Percentiles rank a stretch among this genome's conserved stretches.
These are phyloP conservation scores for Globisporangium irregulare DNA, from an alignment of 352 stramenopile species.

Conservation along the genomic window DNA sequence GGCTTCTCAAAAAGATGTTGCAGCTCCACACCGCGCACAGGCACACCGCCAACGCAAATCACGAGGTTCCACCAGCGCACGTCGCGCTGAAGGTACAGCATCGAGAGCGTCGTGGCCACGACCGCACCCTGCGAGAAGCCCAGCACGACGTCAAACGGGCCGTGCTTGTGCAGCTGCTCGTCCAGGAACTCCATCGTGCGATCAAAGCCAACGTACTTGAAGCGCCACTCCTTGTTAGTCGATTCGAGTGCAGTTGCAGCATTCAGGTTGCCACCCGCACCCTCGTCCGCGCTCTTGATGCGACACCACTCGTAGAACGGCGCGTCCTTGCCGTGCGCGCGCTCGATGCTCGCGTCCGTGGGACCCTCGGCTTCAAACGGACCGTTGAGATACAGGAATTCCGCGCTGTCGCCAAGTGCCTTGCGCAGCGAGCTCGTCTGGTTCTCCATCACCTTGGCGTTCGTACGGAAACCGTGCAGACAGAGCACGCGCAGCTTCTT, in stretches of 20 bases:
- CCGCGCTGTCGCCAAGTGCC: conserved; percentile 50
- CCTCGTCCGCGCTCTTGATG: conserved; percentile 22
- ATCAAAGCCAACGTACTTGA: conserved; percentile 30
- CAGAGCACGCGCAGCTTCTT: conserved; percentile 63
- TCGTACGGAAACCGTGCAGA: conserved; percentile 73
- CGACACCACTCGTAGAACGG: conserved; percentile 79
- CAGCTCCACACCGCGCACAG: conserved; percentile 32
- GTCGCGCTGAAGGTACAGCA: conserved; percentile 45
- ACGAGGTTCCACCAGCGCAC: conserved; percentile 53
- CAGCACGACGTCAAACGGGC: conserved; percentile 71
- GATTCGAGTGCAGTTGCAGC: not conserved
- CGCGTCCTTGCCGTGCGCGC: conserved; percentile 48
- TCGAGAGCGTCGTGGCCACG: conserved; percentile 59
- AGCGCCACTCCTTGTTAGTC: conserved; percentile 16
- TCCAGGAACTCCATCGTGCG: conserved; percentile 54
- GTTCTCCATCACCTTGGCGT: conserved; percentile 66
- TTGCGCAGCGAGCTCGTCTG: conserved; percentile 57
- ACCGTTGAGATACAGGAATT: conserved; percentile 73
- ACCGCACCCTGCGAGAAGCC: conserved; percentile 79
- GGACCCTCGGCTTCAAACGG: conserved; percentile 50
- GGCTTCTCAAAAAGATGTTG: conserved; percentile 41
- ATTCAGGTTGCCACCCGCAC: conserved; percentile 12
- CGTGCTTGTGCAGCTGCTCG: conserved; percentile 49
- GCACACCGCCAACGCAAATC: conserved; percentile 45
- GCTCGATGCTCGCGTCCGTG: conserved; percentile 52